These are phyloP conservation scores for Pseudogymnoascus sp. DNA, from an alignment of 2,329 filamentous ascomycete genomes.

Conservation along the genomic window DNA sequence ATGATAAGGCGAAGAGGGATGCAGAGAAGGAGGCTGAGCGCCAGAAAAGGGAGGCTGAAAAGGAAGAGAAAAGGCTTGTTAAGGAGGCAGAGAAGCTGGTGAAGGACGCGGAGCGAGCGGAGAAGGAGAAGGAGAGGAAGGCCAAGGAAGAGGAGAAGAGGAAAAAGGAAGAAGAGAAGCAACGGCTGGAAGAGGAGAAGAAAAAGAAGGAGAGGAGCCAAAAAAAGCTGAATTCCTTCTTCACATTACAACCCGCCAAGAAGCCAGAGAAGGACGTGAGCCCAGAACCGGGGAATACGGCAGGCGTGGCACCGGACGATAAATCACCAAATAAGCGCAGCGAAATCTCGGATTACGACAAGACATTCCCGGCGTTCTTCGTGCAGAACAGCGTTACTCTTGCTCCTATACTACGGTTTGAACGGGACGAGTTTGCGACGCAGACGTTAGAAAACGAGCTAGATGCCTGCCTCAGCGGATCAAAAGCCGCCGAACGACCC, in stretches of 20 bases:
- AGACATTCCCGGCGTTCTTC: conserved; percentile 73
- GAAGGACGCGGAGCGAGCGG: conserved; percentile 36
- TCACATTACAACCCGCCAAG: conserved; percentile 12
- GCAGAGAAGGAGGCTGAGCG: conserved; percentile 22
- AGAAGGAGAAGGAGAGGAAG: conserved; percentile 28
- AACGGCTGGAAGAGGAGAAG: conserved; percentile 38
- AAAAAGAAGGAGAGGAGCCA: conserved; percentile 38
- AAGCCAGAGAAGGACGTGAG: conserved; percentile 18
- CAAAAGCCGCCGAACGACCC: conserved; percentile 37
- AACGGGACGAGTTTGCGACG: conserved; percentile 49
- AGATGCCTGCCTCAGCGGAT: conserved; percentile 42
- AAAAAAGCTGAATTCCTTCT: conserved; percentile 29
- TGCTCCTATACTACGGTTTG: conserved; percentile 46
- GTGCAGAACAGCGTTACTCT: conserved; percentile 64
- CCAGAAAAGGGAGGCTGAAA: conserved; percentile 27
- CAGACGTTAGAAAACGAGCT: conserved; percentile 42
- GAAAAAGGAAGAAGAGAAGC: conserved; percentile 27
- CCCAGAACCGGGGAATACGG: conserved; percentile 15
- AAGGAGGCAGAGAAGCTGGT: conserved; percentile 34
- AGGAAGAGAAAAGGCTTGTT: conserved; percentile 26
- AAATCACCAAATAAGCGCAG: conserved; percentile 25
- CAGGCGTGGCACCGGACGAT: not conserved
- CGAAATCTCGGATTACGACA: conserved; percentile 49
- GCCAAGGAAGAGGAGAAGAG: conserved; percentile 32
- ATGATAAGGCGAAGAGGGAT: conserved; percentile 10